A percentile compares a stretch with the other conserved stretches of the same genome.
These are phyloP conservation scores for Fusarium kyushuense DNA, from an alignment of 2,329 filamentous ascomycete genomes.

Conservation along the genomic window DNA sequence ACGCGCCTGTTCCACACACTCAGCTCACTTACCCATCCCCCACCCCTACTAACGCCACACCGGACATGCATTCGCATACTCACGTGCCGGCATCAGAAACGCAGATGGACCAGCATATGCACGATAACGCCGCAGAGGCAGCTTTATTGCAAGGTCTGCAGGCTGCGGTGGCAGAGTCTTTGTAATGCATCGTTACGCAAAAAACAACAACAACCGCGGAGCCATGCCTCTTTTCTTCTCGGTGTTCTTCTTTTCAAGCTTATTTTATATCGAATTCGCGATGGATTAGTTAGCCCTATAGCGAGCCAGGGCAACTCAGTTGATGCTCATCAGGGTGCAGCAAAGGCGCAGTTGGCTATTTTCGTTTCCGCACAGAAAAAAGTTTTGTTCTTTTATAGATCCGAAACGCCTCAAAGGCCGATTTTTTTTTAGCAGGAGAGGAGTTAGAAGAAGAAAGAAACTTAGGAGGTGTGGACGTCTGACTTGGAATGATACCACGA, in stretches of 20 bases:
- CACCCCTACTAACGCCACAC: constrained; percentile 35
- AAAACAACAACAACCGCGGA: neutral
- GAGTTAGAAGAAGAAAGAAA: neutral
- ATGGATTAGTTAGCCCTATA: constrained; percentile 25
- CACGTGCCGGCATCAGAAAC: constrained; percentile 37
- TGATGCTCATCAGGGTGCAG: constrained; percentile 7
- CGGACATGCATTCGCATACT: constrained; percentile 42
- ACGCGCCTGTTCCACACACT: constrained; percentile 30
- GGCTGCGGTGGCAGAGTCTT: constrained; percentile 50
- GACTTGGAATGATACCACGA: constrained; percentile 49
- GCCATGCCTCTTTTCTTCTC: constrained; percentile 18
- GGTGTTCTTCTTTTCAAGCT: constrained; percentile 5
- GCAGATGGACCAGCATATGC: constrained; percentile 38
- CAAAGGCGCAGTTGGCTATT: constrained; percentile 16
- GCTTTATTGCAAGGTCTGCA: constrained; percentile 53
- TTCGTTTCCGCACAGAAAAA: constrained; percentile 11
- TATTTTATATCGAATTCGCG: constrained; percentile 23
- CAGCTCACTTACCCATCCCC: constrained; percentile 39
- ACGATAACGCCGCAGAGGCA: constrained; percentile 53
- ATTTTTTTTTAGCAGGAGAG: constrained; percentile 10
- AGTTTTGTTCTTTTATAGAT: constrained; percentile 28
- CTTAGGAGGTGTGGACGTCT: constrained; percentile 19
- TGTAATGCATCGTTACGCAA: constrained; percentile 27
- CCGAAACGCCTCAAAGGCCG: constrained; percentile 38
- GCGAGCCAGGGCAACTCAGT: constrained; percentile 15